phyloP scores from a whole-genome alignment of 768 basidiomycete species.

The Coprinellus micaceus region DNA sequence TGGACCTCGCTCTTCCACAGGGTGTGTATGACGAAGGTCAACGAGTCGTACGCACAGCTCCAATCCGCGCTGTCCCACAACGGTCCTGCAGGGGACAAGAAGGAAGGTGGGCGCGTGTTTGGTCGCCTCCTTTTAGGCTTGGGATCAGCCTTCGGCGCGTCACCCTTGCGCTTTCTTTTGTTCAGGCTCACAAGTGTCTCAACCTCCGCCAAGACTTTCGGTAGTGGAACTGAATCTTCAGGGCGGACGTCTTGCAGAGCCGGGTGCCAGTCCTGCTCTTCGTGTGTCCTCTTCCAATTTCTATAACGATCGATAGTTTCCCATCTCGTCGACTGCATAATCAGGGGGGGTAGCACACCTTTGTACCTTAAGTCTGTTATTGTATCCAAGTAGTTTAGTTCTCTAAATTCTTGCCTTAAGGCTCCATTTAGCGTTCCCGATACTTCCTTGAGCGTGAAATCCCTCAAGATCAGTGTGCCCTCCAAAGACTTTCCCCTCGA shows the following conservation, averaged over 20 bases:
- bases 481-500: background rate
- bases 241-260: no score
- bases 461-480: background rate
- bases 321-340: background rate
- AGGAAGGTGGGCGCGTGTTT: background rate
- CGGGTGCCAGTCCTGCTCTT: background rate
- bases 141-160: background rate
- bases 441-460: background rate
- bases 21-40: background rate
- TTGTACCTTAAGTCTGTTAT: background rate
- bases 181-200: background rate
- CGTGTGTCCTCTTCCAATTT: background rate
- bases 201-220: background rate
- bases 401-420: background rate
- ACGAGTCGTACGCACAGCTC: background rate
- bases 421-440: background rate
- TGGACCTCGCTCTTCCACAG: background rate
- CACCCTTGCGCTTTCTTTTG: background rate
- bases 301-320: background rate
- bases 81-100: background rate
- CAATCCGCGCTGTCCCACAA: background rate
- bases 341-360: background rate
- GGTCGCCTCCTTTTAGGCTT: background rate
- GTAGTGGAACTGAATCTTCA: background rate
- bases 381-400: background rate